These are phyloP conservation scores for Kodamaea neixiangensis DNA, from an alignment of 805 yeast species.

Conservation along the genomic window DNA sequence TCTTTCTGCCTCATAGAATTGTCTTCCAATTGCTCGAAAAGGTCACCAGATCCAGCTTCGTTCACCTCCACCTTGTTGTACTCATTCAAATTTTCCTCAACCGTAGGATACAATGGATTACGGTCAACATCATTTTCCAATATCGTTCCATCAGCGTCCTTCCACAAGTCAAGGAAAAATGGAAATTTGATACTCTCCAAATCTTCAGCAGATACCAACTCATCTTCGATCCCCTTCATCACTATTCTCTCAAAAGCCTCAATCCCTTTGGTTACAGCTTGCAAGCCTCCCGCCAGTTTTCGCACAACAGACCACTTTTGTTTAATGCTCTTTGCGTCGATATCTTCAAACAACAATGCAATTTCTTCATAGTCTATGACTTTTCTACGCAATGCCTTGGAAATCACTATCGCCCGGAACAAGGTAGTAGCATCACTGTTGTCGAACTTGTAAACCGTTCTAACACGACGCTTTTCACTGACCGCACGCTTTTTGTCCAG, in stretches of 20 bases:
- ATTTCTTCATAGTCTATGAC: slow-evolving; percentile 68
- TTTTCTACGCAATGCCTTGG: slow-evolving; percentile 58
- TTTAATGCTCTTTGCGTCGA: slow-evolving; percentile 46
- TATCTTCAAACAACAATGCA: slow-evolving; percentile 46
- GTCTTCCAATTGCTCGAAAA: slow-evolving; percentile 49
- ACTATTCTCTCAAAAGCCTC: slow-evolving; percentile 71
- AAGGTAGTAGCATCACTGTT: slow-evolving; percentile 54
- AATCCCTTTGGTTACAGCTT: slow-evolving; percentile 60
- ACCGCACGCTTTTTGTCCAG: slow-evolving; percentile 4
- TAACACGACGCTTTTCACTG: slow-evolving; percentile 6
- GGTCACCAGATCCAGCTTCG: slow-evolving; percentile 16
- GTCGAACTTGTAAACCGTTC: slow-evolving; percentile 26
- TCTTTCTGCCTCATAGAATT: slow-evolving; percentile 76
- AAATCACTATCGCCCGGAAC: slow-evolving; percentile 65
- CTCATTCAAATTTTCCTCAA: slow-evolving; percentile 49
- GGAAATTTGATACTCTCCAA: slow-evolving; percentile 52
- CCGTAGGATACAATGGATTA: slow-evolving; percentile 41
- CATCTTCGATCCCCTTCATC: slow-evolving; percentile 57
- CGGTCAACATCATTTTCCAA: slow-evolving; percentile 26
- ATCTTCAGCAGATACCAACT: slow-evolving; percentile 49
- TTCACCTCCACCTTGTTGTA: slow-evolving; percentile 43
- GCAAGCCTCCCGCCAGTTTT: slow-evolving; percentile 44
- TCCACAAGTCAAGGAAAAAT: slow-evolving; percentile 66
- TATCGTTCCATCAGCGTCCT: slow-evolving; percentile 45
- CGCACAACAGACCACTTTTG: slow-evolving; percentile 74